These are phyloP conservation scores for Solanum bukasovii DNA, from an alignment of 257 asterid species.

Conservation along the genomic window DNA sequence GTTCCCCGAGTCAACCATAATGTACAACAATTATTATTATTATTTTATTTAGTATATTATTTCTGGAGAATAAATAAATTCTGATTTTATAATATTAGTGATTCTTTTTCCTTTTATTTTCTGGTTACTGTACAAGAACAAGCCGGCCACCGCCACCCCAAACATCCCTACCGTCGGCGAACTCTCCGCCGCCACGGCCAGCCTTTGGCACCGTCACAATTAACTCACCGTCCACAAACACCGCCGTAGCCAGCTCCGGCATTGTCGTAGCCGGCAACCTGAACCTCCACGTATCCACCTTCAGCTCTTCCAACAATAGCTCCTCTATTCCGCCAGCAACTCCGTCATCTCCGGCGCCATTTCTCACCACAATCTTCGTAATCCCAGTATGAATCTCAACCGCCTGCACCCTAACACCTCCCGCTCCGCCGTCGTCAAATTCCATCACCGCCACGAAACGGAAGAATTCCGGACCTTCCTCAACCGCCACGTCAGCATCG, in stretches of 20 bases:
- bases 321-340: not conserved
- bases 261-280: constrained; percentile 36
- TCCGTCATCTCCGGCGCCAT: not conserved
- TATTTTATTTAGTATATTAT: not conserved
- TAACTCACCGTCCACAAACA: constrained; percentile 26
- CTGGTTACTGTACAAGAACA: constrained; percentile 33
- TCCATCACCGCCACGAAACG: constrained; percentile 31
- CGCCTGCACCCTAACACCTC: constrained; percentile 34
- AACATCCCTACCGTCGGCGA: constrained; percentile 10
- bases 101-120: not conserved
- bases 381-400: constrained; percentile 70
- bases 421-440: not conserved
- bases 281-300: constrained; percentile 54
- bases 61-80: not conserved
- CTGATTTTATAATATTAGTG: not conserved
- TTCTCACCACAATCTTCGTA: constrained; percentile 52
- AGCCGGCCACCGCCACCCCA: constrained; percentile 25
- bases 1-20: not conserved
- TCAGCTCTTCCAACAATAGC: constrained; percentile 35
- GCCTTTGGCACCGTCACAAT: constrained; percentile 52
- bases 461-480: constrained; percentile 40
- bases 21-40: not conserved
- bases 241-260: constrained; percentile 47
- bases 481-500: constrained; percentile 52
- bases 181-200: constrained; percentile 3